Evolutionary conservation across 2,329 filamentous ascomycete species (phyloP).

Genomic region (Ceratocystis smalleyi): DNA sequence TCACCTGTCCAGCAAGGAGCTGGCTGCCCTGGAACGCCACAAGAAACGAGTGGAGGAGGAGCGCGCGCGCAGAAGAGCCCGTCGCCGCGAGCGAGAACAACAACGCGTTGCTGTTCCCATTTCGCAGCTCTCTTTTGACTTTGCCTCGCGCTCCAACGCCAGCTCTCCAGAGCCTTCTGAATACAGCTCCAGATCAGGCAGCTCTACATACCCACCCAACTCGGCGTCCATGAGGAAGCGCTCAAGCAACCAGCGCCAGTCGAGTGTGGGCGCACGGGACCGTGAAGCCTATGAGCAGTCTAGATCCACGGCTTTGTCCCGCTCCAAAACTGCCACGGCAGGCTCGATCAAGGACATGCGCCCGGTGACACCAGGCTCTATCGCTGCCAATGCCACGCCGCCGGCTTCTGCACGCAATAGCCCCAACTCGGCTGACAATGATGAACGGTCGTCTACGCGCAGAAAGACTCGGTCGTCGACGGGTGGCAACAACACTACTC

Average conservation of each 20-base stretch:
- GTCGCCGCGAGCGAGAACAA: constrained; percentile 24
- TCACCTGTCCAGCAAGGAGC: constrained; percentile 61
- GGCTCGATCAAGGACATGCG: constrained; percentile 1
- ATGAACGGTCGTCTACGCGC: constrained; percentile 5
- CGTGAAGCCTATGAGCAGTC: constrained; percentile 9
- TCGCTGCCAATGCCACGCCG: constrained; percentile 10
- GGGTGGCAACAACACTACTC: not conserved
- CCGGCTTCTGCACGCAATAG: constrained; percentile 7
- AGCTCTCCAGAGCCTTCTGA: constrained; percentile 12
- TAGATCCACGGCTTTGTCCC: constrained; percentile 3
- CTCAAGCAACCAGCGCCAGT: constrained; percentile 2
- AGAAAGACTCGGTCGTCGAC: constrained; percentile 8
- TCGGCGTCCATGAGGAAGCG: constrained; percentile 12
- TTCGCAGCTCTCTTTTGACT: constrained; percentile 28
- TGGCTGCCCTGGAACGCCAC: constrained; percentile 61
- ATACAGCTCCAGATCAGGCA: not conserved
- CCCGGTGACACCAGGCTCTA: constrained; percentile 10
- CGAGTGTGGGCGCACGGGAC: constrained; percentile 15
- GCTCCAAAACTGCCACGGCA: constrained; percentile 8
- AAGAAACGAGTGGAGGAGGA: constrained; percentile 42
- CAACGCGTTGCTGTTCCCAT: constrained; percentile 39
- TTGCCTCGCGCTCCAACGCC: constrained; percentile 5
- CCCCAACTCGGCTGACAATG: constrained; percentile 10
- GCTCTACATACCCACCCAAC: constrained; percentile 12
- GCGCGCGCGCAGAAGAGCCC: constrained; percentile 22